A percentile compares a stretch with the other conserved stretches of the same genome.
Evolutionary conservation across 768 basidiomycete genomes (phyloP).

Genomic region (Trametes sanguinea): DNA sequence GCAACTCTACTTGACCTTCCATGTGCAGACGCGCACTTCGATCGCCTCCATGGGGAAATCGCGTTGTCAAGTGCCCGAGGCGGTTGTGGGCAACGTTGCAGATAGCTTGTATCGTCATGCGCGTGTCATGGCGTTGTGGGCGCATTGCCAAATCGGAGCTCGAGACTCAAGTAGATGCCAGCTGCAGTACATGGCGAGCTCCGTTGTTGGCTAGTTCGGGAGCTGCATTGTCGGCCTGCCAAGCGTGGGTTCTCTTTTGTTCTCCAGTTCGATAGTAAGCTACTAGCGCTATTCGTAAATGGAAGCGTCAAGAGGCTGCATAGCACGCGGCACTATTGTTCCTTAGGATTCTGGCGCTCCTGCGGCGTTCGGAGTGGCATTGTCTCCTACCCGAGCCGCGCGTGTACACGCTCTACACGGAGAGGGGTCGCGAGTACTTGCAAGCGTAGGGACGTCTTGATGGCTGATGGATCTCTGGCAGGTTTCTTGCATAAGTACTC

Average conservation of each 20-base stretch:
- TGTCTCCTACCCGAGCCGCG: neutral
- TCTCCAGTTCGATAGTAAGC: neutral
- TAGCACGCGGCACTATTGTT: constrained; percentile 9
- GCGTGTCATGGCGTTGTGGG: neutral
- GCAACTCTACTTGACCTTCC: too few species aligned
- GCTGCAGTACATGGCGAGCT: constrained; percentile 7
- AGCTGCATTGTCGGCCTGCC: constrained; percentile 16
- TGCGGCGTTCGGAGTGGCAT: neutral
- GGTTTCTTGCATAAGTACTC: neutral
- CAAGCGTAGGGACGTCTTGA: neutral
- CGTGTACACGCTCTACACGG: neutral
- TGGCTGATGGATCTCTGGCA: neutral
- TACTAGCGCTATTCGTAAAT: constrained; percentile 5
- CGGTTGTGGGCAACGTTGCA: neutral
- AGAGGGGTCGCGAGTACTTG: too few species aligned
- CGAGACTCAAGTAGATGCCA: too few species aligned
- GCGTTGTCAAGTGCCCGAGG: neutral
- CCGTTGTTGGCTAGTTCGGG: constrained; percentile 16
- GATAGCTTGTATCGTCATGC: constrained; percentile 3
- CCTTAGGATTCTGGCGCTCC: constrained; percentile 8
- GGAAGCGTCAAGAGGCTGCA: constrained; percentile 13
- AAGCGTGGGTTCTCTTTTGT: constrained; percentile 17
- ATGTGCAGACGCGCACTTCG: too few species aligned
- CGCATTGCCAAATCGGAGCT: neutral
- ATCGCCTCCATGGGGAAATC: neutral